Evolutionary conservation across 2,329 filamentous ascomycete genomes (phyloP), one percentile per base, ranked within the genome.

Genomic region (Pleoardoris graminearum): DNA sequence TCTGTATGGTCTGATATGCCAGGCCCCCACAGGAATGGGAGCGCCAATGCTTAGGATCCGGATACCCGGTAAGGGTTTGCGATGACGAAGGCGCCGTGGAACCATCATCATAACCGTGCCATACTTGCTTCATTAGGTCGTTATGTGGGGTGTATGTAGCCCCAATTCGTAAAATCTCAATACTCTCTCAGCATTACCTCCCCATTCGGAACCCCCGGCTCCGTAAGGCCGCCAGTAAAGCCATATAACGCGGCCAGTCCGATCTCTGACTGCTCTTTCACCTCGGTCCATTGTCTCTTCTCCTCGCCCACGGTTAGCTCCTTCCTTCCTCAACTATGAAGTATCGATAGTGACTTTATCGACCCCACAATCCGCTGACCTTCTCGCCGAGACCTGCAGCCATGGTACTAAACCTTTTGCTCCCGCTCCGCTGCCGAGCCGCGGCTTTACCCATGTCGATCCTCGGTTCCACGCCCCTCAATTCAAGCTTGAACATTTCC

Each of bases 291-390:
- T 37, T 23, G 4, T 35, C 17, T 12, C 22, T 46, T 32, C 32
- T 46, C 16, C 22, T 47, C 44, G 19, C 22, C 38, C 48, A 44
- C 17, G 12, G 36, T 21, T 10, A 17, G 8, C 41, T 42, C 35
- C 47, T 41, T 19, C 33, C 41, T 46, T 19, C 30, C 21, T 46
- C 43, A 12, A 46, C 21, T 36, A 25, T 12, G 3, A 17, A 32
- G 30, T 46, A 46, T 36, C 30, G 43, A 37, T 47, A 17, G 14
- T 38, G 32, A 12, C 1, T 21, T 48, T 39, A 51, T 50, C 48
- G 57, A 50, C 56, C 53, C 65, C 65, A 69, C 3, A 68, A 54
- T 17, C 63, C 66, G 53, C 57, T 62, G 5, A 70, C 56, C 41
- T 52, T 64, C 47, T 65, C 63, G 36, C 62, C 58, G 16, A 68